These are phyloP conservation scores for Orbilia blumenaviensis DNA, from an alignment of 2,329 filamentous ascomycete species.

Conservation along the genomic window DNA sequence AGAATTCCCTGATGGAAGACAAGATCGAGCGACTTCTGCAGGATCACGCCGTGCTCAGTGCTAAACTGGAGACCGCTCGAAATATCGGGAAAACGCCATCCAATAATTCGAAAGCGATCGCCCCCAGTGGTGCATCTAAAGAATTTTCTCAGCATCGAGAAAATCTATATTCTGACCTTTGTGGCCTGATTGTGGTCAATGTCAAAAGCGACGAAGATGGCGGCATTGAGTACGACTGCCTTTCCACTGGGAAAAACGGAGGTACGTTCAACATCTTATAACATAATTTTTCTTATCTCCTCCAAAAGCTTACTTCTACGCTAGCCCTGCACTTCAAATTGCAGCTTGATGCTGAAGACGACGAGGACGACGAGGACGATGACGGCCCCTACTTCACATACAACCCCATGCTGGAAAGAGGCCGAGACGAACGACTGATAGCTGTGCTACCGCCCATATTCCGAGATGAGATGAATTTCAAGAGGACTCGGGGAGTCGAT, in stretches of 20 bases:
- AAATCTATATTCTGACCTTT: conserved; percentile 49
- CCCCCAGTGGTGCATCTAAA: background rate
- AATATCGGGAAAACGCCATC: conserved; percentile 31
- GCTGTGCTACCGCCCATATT: conserved; percentile 45
- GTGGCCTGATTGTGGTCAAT: conserved; percentile 47
- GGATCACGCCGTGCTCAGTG: conserved; percentile 43
- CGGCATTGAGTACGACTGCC: conserved; percentile 49
- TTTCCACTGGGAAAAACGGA: conserved; percentile 50
- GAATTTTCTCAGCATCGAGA: conserved; percentile 51
- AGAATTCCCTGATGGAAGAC: conserved; percentile 38
- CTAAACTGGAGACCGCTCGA: conserved; percentile 47
- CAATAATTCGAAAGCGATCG: conserved; percentile 13
- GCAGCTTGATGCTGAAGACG: conserved; percentile 42
- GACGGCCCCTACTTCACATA: conserved; percentile 50
- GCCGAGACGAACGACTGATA: conserved; percentile 42
- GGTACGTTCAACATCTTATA: conserved; percentile 2
- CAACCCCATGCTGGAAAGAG: conserved; percentile 46
- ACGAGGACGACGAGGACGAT: conserved; percentile 30
- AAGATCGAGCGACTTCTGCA: conserved; percentile 47
- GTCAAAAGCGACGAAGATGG: conserved; percentile 51
- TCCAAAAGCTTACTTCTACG: background rate
- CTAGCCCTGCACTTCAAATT: conserved; percentile 48
- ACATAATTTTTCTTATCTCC: background rate
- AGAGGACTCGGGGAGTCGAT: conserved; percentile 47
- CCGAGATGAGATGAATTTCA: conserved; percentile 51